Evolutionary conservation across 768 basidiomycete genomes (phyloP).

Genomic region (Russula virescens): DNA sequence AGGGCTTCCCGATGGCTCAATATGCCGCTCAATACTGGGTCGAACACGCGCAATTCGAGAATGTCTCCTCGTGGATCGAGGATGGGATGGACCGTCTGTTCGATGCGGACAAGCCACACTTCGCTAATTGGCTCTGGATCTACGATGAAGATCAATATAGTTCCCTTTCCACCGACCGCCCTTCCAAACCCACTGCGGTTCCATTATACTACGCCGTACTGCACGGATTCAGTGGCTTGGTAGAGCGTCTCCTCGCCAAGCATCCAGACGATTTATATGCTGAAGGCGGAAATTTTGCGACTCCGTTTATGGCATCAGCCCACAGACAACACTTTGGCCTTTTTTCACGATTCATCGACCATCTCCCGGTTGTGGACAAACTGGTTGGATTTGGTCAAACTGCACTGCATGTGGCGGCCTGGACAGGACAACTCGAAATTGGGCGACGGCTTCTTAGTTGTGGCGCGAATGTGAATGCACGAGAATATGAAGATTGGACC

Average conservation of each 20-base stretch:
- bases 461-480: neutral
- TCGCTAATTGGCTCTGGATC: neutral
- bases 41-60: neutral
- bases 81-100: neutral
- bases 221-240: neutral
- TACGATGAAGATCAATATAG: neutral
- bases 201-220: neutral
- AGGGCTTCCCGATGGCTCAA: neutral
- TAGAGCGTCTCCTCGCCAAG: neutral
- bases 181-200: neutral
- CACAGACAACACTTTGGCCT: neutral
- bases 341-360: neutral
- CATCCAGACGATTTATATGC: neutral
- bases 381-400: neutral
- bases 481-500: rapidly evolving
- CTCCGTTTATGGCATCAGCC: neutral
- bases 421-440: neutral
- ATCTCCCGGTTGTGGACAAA: neutral
- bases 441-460: neutral
- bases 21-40: neutral
- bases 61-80: too few relatives aligned
- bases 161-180: neutral
- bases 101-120: neutral
- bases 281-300: neutral
- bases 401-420: neutral